These are phyloP conservation scores for Globisporangium nodosum DNA, from an alignment of 352 stramenopile genomes.

Conservation along the genomic window DNA sequence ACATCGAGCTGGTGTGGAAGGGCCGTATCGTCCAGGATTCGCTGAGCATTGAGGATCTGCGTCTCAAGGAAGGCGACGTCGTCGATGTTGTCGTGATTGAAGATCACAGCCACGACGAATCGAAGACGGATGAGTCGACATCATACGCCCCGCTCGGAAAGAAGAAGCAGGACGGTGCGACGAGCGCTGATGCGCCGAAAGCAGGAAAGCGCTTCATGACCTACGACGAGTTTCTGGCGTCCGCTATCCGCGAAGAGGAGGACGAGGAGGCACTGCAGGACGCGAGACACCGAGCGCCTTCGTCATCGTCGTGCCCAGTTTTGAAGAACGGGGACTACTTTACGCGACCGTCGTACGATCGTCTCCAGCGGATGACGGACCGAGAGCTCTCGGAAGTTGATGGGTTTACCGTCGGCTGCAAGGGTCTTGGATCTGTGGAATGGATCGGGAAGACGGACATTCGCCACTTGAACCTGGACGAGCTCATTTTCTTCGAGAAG, in stretches of 20 bases:
- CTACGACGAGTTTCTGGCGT: slow-evolving; percentile 75
- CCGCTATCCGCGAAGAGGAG: slow-evolving; percentile 43
- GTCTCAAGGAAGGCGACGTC: slow-evolving; percentile 55
- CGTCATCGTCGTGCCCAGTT: slow-evolving; percentile 42
- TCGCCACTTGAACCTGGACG: slow-evolving; percentile 70
- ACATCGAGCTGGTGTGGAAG: slow-evolving; percentile 60
- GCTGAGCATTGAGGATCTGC: slow-evolving; percentile 37
- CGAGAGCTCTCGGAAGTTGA: slow-evolving; percentile 63
- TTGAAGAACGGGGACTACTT: slow-evolving; percentile 79
- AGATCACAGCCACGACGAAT: slow-evolving; percentile 26
- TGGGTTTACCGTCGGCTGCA: slow-evolving; percentile 74
- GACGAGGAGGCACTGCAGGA: slow-evolving; percentile 21
- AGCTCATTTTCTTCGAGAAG: slow-evolving; percentile 76
- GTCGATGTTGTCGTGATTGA: slow-evolving; percentile 73
- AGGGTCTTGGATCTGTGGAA: slow-evolving; percentile 68
- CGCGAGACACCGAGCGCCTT: slow-evolving; percentile 12
- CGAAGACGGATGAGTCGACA: slow-evolving; percentile 21
- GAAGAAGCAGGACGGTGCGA: slow-evolving; percentile 26
- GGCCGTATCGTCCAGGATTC: slow-evolving; percentile 50
- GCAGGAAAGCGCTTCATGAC: slow-evolving; percentile 66
- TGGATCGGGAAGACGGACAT: slow-evolving; percentile 82
- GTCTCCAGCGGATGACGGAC: slow-evolving; percentile 67
- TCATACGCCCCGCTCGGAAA: slow-evolving; percentile 3
- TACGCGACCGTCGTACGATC: slow-evolving; percentile 64
- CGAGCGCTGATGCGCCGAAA: slow-evolving; percentile 16